A percentile compares a stretch with the other conserved stretches of the same genome.
phyloP scores from a whole-genome alignment of 768 basidiomycete species.

The Holtermanniella nyarrowii region DNA sequence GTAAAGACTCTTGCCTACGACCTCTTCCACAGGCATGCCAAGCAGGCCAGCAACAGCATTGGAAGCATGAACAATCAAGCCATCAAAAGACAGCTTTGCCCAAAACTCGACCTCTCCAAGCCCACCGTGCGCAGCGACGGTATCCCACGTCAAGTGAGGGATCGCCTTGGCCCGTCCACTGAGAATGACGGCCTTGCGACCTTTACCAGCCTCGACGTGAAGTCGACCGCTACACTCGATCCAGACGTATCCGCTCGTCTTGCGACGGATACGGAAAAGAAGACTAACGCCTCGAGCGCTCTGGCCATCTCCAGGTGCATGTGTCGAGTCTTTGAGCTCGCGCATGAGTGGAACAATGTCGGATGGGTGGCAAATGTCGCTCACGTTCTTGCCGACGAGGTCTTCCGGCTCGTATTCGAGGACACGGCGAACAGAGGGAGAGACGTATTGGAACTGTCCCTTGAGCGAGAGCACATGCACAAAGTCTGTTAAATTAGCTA shows the following conservation, averaged over 20 bases:
- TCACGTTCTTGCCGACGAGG: constrained; percentile 64
- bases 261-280: constrained; percentile 70
- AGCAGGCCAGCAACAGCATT: constrained; percentile 31
- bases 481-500: constrained; percentile 50
- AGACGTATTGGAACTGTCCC: constrained; percentile 83
- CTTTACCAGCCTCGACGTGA: constrained; percentile 86
- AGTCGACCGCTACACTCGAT: constrained; percentile 80
- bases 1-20: constrained; percentile 40
- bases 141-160: constrained; percentile 54
- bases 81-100: constrained; percentile 43
- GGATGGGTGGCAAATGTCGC: constrained; percentile 75
- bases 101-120: constrained; percentile 44
- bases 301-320: constrained; percentile 28
- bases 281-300: constrained; percentile 54
- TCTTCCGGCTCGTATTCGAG: constrained; percentile 81
- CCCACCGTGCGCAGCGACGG: constrained; percentile 50
- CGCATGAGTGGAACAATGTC: constrained; percentile 85
- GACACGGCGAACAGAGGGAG: constrained; percentile 63
- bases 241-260: constrained; percentile 66
- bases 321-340: constrained; percentile 59
- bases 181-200: constrained; percentile 87
- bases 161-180: constrained; percentile 64
- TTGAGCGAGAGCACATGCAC: constrained; percentile 85
- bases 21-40: constrained; percentile 32
- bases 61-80: constrained; percentile 42